These are phyloP conservation scores for Cercophora samala DNA, from an alignment of 495 filamentous ascomycete genomes.

Conservation along the genomic window DNA sequence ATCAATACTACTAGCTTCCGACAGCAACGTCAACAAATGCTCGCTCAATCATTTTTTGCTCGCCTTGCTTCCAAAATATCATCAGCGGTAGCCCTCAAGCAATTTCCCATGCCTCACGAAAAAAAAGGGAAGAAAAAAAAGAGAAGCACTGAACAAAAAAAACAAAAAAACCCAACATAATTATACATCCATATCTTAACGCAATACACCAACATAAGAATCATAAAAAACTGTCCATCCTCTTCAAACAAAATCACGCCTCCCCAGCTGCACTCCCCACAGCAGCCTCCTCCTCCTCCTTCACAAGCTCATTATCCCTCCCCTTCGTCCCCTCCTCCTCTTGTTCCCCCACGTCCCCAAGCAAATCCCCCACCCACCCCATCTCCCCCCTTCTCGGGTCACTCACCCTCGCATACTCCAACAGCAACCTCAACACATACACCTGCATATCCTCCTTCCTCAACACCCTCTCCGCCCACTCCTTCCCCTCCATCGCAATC, in stretches of 20 bases:
- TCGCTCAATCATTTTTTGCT: background rate
- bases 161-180: background rate
- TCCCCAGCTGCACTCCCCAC: background rate
- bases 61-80: background rate
- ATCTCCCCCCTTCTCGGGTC: conserved; percentile 50
- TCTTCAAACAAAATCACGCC: background rate
- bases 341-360: too few species aligned
- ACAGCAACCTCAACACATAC: conserved; percentile 64
- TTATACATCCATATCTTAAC: background rate
- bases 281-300: background rate
- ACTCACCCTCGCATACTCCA: conserved; percentile 68
- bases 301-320: background rate
- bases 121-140: too few species aligned
- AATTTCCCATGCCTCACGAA: too few species aligned
- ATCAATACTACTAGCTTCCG: background rate
- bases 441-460: conserved; percentile 69
- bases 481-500: conserved; percentile 54
- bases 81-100: too few species aligned
- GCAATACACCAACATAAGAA: background rate
- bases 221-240: background rate
- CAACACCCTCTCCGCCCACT: conserved; percentile 65
- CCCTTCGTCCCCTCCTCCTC: background rate
- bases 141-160: background rate
- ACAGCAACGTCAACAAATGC: background rate
- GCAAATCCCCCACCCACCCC: conserved; percentile 40